Base-by-base conservation (phyloP, 73 alveolate genomes). In the Uronychia setigera region DNA sequence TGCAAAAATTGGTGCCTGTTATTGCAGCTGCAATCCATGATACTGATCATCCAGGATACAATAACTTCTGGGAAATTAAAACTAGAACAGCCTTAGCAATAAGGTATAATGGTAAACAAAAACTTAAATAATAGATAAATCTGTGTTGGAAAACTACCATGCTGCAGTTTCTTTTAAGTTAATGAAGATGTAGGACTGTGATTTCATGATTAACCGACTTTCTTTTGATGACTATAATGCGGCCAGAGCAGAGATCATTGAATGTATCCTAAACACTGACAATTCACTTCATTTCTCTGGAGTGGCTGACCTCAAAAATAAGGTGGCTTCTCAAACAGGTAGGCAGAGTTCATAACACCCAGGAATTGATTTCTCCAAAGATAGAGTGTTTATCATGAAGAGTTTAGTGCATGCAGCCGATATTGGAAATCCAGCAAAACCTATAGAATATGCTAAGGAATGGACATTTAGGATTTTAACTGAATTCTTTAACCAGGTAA, bases 101-200 rank as follows among this genome's bases (percentile, higher is more conserved):
- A n/a, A 89, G 87, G 57, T 91, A 87, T 67, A 93, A 93, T 80
- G 97, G 89, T 83, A 82, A 30, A 89, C n/a, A n/a, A n/a, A n/a
- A n/a, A n/a, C n/a, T n/a, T n/a, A n/a, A n/a, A n/a, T n/a, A n/a
- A n/a, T n/a, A 77, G 99, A 95, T 84, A 84, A 77, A 26, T 85
- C 97, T 77, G 96, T 95, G 30, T 85, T 95, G 31, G 99, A 95
- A 84, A 95, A 86, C 87, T 94, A 93, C 89, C 99, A 95, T 87
- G 91, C 95, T 30, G 93, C 98, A 25, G 91, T 93, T 77, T 74
- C 93, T 27, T 90, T 92, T 80, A 92, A 91, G 78, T 35, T 95
- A 35, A 74, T 95, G 31, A 85, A 74, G 74, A 87, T 88, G 46
- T 92, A 91, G 46, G 76, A 77, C 75, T 88, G 88, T 46, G 86